Evolutionary conservation across 2,329 filamentous ascomycete genomes (phyloP).

Genomic region (Fusarium sulawesiense): DNA sequence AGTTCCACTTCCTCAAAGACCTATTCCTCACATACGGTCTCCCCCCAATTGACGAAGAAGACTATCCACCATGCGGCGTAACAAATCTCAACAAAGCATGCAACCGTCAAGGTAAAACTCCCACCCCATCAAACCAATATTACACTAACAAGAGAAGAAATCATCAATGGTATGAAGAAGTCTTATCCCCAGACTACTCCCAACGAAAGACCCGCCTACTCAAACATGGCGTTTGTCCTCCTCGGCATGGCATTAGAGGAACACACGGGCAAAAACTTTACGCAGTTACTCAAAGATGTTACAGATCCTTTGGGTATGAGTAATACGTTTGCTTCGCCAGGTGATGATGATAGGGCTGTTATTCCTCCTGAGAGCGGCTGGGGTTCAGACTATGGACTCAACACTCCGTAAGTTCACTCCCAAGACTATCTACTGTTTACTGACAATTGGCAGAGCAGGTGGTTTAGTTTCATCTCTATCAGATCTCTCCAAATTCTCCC

Average conservation of each 20-base stretch:
- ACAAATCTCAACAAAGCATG: conserved; percentile 51
- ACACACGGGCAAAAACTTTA: conserved; percentile 47
- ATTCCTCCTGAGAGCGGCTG: conserved; percentile 51
- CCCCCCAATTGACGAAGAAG: conserved; percentile 49
- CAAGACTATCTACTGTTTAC: rapidly evolving
- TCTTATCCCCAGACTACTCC: conserved; percentile 48
- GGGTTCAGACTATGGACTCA: conserved; percentile 50
- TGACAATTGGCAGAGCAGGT: conserved; percentile 44
- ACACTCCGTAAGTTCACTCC: conserved; percentile 47
- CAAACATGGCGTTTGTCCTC: conserved; percentile 55
- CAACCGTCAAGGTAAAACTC: conserved; percentile 46
- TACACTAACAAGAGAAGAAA: conserved; percentile 40
- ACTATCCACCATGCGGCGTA: conserved; percentile 54
- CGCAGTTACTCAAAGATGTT: conserved; percentile 41
- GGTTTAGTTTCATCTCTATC: conserved; percentile 51
- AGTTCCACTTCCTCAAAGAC: conserved; percentile 53
- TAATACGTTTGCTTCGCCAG: conserved; percentile 46
- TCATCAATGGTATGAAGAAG: conserved; percentile 48
- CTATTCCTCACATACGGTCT: conserved; percentile 52
- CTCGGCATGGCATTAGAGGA: conserved; percentile 51
- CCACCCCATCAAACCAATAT: rapidly evolving
- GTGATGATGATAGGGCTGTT: conserved; percentile 46
- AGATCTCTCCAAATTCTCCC: conserved; percentile 48
- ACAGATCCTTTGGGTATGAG: conserved; percentile 30
- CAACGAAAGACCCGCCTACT: conserved; percentile 54